Evolutionary conservation across 2,329 filamentous ascomycete genomes (phyloP).

Genomic region (Epichloe festucae): DNA sequence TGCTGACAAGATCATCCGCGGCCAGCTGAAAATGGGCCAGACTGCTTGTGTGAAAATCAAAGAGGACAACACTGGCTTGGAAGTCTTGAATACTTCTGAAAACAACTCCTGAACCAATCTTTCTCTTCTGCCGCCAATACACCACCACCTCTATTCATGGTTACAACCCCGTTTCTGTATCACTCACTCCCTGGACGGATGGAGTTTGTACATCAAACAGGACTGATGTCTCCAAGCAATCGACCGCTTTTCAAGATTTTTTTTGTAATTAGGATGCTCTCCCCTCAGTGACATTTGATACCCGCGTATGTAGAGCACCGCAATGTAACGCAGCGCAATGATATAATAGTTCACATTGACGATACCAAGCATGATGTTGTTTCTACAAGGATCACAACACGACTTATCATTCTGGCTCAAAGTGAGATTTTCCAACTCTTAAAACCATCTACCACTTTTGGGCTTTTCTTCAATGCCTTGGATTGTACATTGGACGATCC

Average conservation of each 20-base stretch:
- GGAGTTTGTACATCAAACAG: background rate
- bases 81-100: conserved; percentile 26
- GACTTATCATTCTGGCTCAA: background rate
- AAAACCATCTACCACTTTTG: too few relatives aligned
- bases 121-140: too few relatives aligned
- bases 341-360: background rate
- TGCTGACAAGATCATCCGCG: conserved; percentile 84
- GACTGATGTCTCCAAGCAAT: too few relatives aligned
- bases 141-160: too few relatives aligned
- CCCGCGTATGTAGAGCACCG: background rate
- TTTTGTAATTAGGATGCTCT: background rate
- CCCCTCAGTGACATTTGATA: background rate
- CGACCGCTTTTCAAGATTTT: background rate
- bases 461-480: too few relatives aligned
- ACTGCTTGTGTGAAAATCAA: conserved; percentile 57
- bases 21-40: conserved; percentile 65
- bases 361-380: background rate
- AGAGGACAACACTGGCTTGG: conserved; percentile 44
- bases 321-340: background rate
- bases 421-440: too few relatives aligned
- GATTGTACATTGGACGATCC: too few relatives aligned
- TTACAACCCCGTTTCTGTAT: too few relatives aligned
- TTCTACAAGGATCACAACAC: too few relatives aligned
- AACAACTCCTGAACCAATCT: background rate
- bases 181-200: background rate